A percentile compares a stretch with the other conserved stretches of the same genome.
These are phyloP conservation scores for Fragaria ananassa DNA, from an alignment of 306 rosid genomes.

Conservation along the genomic window DNA sequence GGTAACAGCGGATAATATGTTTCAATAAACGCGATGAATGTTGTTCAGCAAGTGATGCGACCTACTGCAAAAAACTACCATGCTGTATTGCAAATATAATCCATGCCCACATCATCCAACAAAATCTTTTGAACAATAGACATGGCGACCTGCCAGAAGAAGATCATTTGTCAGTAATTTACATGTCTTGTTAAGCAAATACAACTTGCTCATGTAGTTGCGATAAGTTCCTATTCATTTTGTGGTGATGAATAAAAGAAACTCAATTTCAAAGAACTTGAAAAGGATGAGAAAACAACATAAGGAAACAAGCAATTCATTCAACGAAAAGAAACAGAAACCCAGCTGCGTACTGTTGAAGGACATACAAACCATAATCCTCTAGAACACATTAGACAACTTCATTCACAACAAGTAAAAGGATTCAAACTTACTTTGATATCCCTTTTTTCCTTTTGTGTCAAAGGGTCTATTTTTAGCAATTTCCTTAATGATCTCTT, in stretches of 20 bases:
- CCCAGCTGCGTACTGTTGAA: neutral
- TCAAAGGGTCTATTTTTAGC: constrained; percentile 86
- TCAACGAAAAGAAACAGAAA: neutral
- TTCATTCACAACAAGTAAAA: neutral
- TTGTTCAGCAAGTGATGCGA: too few relatives aligned
- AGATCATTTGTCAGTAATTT: too few relatives aligned
- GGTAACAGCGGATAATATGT: too few relatives aligned
- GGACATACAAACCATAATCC: neutral
- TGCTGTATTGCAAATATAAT: too few relatives aligned
- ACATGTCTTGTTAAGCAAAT: neutral
- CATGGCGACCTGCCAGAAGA: too few relatives aligned
- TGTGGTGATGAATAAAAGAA: neutral
- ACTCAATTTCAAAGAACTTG: neutral
- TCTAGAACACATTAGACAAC: neutral
- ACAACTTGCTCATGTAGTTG: neutral
- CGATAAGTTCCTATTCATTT: neutral
- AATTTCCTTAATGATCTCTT: constrained; percentile 92
- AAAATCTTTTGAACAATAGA: too few relatives aligned
- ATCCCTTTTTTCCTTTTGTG: constrained; percentile 79
- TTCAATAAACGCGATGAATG: too few relatives aligned
- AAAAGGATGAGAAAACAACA: neutral
- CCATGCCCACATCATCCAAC: too few relatives aligned
- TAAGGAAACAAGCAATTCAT: neutral
- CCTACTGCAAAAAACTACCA: too few relatives aligned
- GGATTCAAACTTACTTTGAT: constrained; percentile 48